Base-by-base conservation (phyloP, 2,329 filamentous ascomycete species). In the Diaporthe sp. region DNA sequence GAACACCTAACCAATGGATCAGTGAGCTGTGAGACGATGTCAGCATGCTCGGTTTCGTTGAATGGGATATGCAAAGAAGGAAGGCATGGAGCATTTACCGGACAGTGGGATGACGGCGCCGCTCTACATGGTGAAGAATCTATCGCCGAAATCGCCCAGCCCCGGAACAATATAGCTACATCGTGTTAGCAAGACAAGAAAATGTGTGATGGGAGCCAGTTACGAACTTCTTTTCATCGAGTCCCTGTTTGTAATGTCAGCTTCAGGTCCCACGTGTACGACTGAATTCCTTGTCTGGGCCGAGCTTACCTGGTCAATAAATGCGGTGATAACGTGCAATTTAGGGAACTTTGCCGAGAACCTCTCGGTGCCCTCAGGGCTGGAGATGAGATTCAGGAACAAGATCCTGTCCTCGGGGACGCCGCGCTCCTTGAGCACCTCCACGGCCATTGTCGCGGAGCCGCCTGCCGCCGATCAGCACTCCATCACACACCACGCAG, bases 341-440 rank as follows among this genome's bases (percentile, higher is more conserved):
- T 94, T 95, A 53, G 97, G 96, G 82, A 97, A 98, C 80, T 94
- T 94, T 80, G 94, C 90, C 13, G 96, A 94, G 85, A 99, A 98
- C 80, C 94, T 96, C 80, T 92, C 91, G 78, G 98, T 94, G 8
- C 97, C 97, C 82, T 98, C 93, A 0, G 97, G 97, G 82, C 96
- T 98, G n/a, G 97, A 96, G 82, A 99, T 98, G 77, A 99, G 88
- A 84, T 99, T 99, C 75, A 99, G 89, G 87, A 99, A 99, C 53
- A 98, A 88, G 77, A 99, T 99, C 75, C 94, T 93, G 79, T 98
- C 95, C 85, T 98, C 97, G 0, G 96, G 95, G 7, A 99, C 97
- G 44, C 97, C 97, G 78, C 94, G 93, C 53, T 92, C 92, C 83
- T 94, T 97, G 79, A 99, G 89, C 4, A 98, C 95, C 78, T 98